Evolutionary conservation across 2,329 filamentous ascomycete species (phyloP), one percentile per base, ranked within the genome.

Genomic region (Scytalidium sp.): DNA sequence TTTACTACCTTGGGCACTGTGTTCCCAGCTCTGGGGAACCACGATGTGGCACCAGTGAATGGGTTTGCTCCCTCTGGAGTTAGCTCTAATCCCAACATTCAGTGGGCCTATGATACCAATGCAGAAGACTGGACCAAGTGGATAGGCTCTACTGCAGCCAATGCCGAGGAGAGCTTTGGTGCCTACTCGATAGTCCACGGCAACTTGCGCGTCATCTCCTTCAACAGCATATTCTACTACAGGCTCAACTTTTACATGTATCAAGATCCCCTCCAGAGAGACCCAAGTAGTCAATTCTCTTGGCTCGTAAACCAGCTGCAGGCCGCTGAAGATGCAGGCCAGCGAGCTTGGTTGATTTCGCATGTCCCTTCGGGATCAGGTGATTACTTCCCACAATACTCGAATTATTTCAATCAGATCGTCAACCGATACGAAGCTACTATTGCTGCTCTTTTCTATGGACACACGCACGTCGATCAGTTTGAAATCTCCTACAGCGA

Each of bases 211-310:
- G 63, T 74, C 41, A 73, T 74, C 49, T 71, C 70, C 4, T 61
- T 72, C 50, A 73, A 74, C 59, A 70, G 66, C 41, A 67, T 70
- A 49, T 63, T 71, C 49, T 73, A 69, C 55, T 73, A 72, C 56
- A 68, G 58, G 19, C 59, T 64, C 46, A 73, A 74, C 55, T 71
- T 69, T 54, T 70, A 65, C 58, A 51, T 67, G 39, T 73, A 69
- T 50, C 60, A 65, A 23, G 56, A 61, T 3, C 63, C 67, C 3
- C 71, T 72, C 61, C 60, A 67, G 23, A 56, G 50, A 11, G 71
- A 73, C 50, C 71, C 69, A 4, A 57, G 62, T 49, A 56, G 60
- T 3, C 32, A 36, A n/a, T 36, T 73, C 1, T 55, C 63, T 22
- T 72, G 68, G 69, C 60, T 73, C 6, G 67, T 71, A 19, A 49